Evolutionary conservation across 2,329 filamentous ascomycete species (phyloP), one percentile per base, ranked within the genome.

Genomic region (Penicillium corylophilum): DNA sequence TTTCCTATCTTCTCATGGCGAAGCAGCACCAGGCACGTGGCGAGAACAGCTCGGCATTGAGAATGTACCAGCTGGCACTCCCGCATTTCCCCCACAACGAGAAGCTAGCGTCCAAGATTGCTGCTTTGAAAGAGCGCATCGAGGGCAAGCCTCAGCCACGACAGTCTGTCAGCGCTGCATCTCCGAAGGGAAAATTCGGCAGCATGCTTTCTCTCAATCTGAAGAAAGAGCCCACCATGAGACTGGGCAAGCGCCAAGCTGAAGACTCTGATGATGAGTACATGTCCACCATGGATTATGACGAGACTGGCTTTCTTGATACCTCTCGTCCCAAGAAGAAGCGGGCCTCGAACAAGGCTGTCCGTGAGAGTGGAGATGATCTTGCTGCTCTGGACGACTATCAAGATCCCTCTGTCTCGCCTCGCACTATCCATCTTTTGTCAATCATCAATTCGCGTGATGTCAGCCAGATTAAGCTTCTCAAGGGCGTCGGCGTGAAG

Each of bases 1-100:
- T 97, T 24, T 88, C 90, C 10, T 90, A 88, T 63, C 74, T 97
- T 29, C 79, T 96, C n/a, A 90, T 94, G 80, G 93, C 90, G 1
- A 89, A 94, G 59, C 91, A 96, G 68, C 89, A 95, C 65, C 91
- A 92, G 66, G 89, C 90, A 46, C 81, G 84, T 4, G 90, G 90
- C 2, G 89, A 96, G 60, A 85, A 95, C 46, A 77, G 77, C 3
- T 88, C 83, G 29, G 90, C 92, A 0, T 74, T 97, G 53, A 85
- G 84, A 61, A 93, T 94, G 84, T 96, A 95, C 66, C 87, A 93
- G 68, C 77, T 89, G 57, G 93, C 93, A 0, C 74, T 90, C 46
- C 88, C 89, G 0, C 94, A 84, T 71, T 97, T 97, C 63, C 92
- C 92, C 0, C 86, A 85, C 1, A 94, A 96, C 67, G 80, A 84